Evolutionary conservation across 2,329 filamentous ascomycete species (phyloP).

Genomic region (Delphinella strobiligena): DNA sequence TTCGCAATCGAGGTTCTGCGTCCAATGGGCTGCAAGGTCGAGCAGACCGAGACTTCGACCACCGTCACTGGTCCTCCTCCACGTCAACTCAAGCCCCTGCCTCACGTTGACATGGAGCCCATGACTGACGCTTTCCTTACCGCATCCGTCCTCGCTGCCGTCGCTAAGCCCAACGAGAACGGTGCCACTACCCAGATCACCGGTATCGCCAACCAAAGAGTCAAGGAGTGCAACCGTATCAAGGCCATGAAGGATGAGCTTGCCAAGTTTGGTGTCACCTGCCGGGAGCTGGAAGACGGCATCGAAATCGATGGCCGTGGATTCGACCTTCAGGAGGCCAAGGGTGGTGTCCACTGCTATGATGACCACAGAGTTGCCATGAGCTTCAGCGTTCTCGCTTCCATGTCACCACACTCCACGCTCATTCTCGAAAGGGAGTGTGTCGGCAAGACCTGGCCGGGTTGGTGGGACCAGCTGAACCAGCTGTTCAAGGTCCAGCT

Average conservation of each 20-base stretch:
- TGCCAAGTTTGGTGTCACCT: conserved; percentile 81
- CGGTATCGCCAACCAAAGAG: conserved; percentile 92
- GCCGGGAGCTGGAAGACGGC: conserved; percentile 85
- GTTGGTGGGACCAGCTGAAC: conserved; percentile 89
- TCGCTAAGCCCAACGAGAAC: conserved; percentile 57
- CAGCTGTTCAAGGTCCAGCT: conserved; percentile 65
- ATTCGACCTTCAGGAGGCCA: conserved; percentile 37
- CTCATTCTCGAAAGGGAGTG: conserved; percentile 84
- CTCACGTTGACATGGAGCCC: conserved; percentile 91
- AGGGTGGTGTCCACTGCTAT: conserved; percentile 74
- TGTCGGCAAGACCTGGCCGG: conserved; percentile 95
- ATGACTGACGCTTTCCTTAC: conserved; percentile 99
- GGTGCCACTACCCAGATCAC: conserved; percentile 66
- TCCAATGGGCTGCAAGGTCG: conserved; percentile 87
- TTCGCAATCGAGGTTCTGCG: conserved; percentile 83
- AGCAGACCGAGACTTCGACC: conserved; percentile 74
- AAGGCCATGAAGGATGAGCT: conserved; percentile 90
- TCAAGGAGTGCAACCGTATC: conserved; percentile 97
- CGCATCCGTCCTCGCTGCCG: conserved; percentile 82
- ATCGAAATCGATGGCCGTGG: conserved; percentile 58
- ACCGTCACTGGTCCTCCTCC: conserved; percentile 79
- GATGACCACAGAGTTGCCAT: conserved; percentile 97
- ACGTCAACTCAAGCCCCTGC: conserved; percentile 61
- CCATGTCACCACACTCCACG: conserved; percentile 57
- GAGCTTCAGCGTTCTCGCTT: conserved; percentile 86